A percentile compares a stretch with the other conserved stretches of the same genome.
These are phyloP conservation scores for Hanseniaspora sp. DNA, from an alignment of 1,139 yeast species.

Conservation along the genomic window DNA sequence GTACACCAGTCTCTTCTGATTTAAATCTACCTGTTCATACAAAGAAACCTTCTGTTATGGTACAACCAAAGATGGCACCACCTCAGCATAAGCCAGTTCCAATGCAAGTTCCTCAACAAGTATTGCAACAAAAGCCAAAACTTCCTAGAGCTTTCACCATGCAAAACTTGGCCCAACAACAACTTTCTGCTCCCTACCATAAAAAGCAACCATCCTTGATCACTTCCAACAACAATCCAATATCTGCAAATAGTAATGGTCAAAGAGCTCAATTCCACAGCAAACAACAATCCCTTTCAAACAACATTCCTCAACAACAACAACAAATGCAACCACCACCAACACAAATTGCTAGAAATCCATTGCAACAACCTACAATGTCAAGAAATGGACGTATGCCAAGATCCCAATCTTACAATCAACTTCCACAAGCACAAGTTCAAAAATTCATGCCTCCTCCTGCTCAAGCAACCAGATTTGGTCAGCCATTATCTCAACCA, in stretches of 20 bases:
- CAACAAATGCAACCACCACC: constrained; percentile 9
- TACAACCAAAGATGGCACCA: neutral
- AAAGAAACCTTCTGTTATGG: neutral
- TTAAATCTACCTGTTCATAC: neutral
- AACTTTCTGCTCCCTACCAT: neutral
- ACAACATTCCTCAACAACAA: neutral
- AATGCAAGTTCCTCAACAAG: constrained; percentile 7
- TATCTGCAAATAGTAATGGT: neutral
- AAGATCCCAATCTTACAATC: constrained; percentile 11
- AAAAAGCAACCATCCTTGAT: neutral
- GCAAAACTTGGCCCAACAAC: constrained; percentile 6
- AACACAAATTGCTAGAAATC: neutral
- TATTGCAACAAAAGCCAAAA: neutral
- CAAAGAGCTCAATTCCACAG: neutral
- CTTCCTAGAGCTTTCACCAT: constrained; percentile 13
- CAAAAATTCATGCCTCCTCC: neutral
- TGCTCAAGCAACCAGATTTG: too few species aligned
- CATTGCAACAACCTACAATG: constrained; percentile 1
- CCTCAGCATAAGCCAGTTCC: neutral
- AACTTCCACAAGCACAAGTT: neutral
- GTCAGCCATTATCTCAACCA: neutral
- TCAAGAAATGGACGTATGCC: constrained; percentile 5
- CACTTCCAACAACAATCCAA: neutral
- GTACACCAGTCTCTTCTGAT: neutral
- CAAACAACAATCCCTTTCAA: neutral